Percentiles rank a stretch among this genome's conserved stretches.
phyloP scores from a whole-genome alignment of 345 rosid species.

The Orychophragmus violaceus region DNA sequence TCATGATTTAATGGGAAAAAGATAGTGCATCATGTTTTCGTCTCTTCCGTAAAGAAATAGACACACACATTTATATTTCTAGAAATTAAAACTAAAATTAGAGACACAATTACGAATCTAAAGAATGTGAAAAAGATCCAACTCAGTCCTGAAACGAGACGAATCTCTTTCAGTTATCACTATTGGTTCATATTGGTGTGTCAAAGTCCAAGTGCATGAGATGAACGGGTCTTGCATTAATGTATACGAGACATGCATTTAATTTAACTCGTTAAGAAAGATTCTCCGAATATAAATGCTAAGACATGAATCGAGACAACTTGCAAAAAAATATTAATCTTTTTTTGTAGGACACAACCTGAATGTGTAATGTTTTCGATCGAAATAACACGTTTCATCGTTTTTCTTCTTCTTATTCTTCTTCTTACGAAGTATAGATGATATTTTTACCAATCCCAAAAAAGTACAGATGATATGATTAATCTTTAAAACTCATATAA shows the following conservation, averaged over 20 bases:
- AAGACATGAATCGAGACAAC: neutral
- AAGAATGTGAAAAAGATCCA: too few species aligned
- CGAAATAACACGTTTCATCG: neutral
- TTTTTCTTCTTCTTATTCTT: neutral
- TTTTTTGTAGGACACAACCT: neutral
- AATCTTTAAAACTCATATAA: neutral
- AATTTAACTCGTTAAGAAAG: neutral
- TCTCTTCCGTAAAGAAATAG: too few species aligned
- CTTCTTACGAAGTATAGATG: too few species aligned
- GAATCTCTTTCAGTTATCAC: neutral
- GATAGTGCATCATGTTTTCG: too few species aligned
- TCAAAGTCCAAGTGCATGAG: conserved; percentile 7
- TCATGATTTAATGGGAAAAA: too few species aligned
- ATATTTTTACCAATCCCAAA: too few species aligned
- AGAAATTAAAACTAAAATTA: too few species aligned
- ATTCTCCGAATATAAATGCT: neutral
- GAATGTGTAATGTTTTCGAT: neutral
- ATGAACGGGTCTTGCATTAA: neutral
- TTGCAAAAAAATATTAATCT: neutral
- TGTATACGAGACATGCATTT: neutral
- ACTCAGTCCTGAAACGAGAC: too few species aligned
- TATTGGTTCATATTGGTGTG: neutral
- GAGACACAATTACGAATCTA: too few species aligned
- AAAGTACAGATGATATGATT: too few species aligned
- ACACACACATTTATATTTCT: too few species aligned